Evolutionary conservation across 140 eudicot genomes (phyloP), one percentile per base, ranked within the genome.

Genomic region (Senecio squalidus): DNA sequence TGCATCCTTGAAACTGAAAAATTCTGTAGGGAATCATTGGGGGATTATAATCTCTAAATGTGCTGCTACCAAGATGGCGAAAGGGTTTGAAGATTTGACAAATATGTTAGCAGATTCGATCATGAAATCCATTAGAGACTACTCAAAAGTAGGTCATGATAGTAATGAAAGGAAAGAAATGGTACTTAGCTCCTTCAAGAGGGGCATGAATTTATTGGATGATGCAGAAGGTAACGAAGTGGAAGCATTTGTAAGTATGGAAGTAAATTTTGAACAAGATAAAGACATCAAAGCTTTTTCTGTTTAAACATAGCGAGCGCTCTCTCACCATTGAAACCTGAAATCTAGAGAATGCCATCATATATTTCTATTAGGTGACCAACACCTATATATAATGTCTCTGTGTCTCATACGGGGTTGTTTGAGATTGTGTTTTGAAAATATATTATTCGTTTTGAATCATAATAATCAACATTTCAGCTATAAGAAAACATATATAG

Each of bases 161-260:
- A 44, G 50, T 21, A 52, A 44, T 23, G 58, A 55, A 67, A 46
- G 57, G 46, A 43, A 30, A 41, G 48, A 58, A 46, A 58, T 30
- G 45, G 56, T 67, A 8, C 18, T 67, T 25, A 15, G 55, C 30
- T 33, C 46, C 9, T 29, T 67, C 25, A 40, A 45, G 54, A 64
- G 60, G 39, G 53, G 69, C 10, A 0, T 5, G 34, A 31, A 57
- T 8, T 40, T 75, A 63, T 16, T 75, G 40, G 76, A 70, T 33
- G 69, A 58, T 4, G 44, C 46, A 24, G 14, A n/a, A 3, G 65
- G 73, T 18, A 38, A 59, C 2, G 76, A 65, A 26, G 36, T 63
- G 22, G 80, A 75, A 64, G 80, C 65, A 24, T 75, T 51, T 45
- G 72, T 63, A 21, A 59, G 39, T 15, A 62, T 63, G 80, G 59